Percentiles rank a stretch among this genome's conserved stretches.
phyloP scores from a whole-genome alignment of 1,284 basidiomycete species.

The Ganoderma lingzhi region DNA sequence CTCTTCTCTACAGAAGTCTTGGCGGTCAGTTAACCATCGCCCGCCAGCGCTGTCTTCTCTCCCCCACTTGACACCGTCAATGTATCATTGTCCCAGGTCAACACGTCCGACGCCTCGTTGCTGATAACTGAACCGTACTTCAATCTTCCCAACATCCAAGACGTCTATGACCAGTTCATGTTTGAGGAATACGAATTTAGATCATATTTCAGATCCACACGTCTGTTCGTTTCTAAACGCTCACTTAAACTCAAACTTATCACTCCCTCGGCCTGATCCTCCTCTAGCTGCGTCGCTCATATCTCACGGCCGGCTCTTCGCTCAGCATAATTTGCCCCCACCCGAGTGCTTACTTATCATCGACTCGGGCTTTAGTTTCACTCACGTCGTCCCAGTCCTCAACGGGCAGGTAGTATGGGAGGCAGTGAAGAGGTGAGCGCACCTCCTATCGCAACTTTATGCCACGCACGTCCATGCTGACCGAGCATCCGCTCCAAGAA shows the following conservation, averaged over 20 bases:
- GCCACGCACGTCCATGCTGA: constrained; percentile 14
- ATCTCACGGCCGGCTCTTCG: constrained; percentile 74
- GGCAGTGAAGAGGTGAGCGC: constrained; percentile 78
- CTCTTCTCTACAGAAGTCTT: constrained; percentile 78
- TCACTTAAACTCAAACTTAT: constrained; percentile 31
- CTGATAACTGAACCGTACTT: constrained; percentile 94
- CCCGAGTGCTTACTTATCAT: constrained; percentile 87
- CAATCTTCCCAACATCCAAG: constrained; percentile 90
- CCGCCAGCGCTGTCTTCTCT: constrained; percentile 5
- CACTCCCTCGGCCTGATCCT: constrained; percentile 15
- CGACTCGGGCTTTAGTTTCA: constrained; percentile 93
- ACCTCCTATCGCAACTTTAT: constrained; percentile 15
- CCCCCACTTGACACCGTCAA: not conserved
- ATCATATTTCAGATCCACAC: constrained; percentile 82
- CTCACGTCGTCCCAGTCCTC: constrained; percentile 89
- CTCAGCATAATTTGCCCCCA: constrained; percentile 49
- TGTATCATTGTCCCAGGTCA: constrained; percentile 56
- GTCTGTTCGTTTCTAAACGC: constrained; percentile 55
- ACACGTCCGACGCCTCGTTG: constrained; percentile 75
- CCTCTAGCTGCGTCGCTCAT: constrained; percentile 78
- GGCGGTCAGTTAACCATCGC: constrained; percentile 56
- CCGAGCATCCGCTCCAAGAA: constrained; percentile 52
- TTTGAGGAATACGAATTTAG: constrained; percentile 97
- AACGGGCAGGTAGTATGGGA: constrained; percentile 78
- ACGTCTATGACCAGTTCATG: constrained; percentile 92